Conservation (phyloP, 2,329 filamentous ascomycete genomes). For the Aspergillus texensis region DNA sequence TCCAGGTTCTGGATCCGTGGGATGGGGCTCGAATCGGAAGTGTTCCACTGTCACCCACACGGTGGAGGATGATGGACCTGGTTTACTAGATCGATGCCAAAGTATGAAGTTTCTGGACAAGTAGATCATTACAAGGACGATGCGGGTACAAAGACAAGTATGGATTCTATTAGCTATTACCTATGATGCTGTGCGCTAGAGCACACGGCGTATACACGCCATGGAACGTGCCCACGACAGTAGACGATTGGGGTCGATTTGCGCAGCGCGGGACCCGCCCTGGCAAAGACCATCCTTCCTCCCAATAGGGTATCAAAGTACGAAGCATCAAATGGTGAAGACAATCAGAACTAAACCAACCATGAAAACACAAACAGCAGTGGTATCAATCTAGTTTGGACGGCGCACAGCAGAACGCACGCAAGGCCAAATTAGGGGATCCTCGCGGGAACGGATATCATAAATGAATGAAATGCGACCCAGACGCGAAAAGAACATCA, state of each 20-base stretch:
- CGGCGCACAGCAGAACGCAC: constrained; percentile 31
- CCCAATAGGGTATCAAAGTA: constrained; percentile 40
- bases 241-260: constrained; percentile 30
- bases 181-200: constrained; percentile 33
- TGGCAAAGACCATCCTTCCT: constrained; percentile 29
- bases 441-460: constrained; percentile 37
- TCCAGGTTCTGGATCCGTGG: not conserved
- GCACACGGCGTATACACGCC: constrained; percentile 17
- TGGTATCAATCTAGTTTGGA: constrained; percentile 42
- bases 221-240: constrained; percentile 24
- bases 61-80: too few species aligned
- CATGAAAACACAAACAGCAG: constrained; percentile 35
- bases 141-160: constrained; percentile 19
- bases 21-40: not conserved
- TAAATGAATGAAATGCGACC: constrained; percentile 36
- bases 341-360: constrained; percentile 28
- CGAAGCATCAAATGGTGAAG: constrained; percentile 28
- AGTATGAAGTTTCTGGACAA: not conserved
- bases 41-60: not conserved
- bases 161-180: constrained; percentile 44
- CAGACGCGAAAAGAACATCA: constrained; percentile 19
- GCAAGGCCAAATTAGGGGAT: constrained; percentile 25
- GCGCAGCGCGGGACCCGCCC: constrained; percentile 22
- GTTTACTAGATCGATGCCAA: not conserved
- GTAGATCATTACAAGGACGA: not conserved